Conservation (phyloP, 1,284 basidiomycete genomes). For the Cystobasidium sp. region DNA sequence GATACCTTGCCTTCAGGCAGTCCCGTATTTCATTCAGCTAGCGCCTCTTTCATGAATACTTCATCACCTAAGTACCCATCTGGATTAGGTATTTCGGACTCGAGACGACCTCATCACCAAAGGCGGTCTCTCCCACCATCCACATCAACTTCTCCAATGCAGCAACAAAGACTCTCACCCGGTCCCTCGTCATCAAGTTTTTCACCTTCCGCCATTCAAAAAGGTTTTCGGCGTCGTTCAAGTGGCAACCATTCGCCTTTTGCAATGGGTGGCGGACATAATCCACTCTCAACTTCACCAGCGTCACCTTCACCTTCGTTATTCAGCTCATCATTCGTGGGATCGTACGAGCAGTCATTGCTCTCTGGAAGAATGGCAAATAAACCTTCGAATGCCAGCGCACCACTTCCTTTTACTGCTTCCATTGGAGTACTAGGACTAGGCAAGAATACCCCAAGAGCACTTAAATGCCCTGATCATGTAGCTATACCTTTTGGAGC, state of each 20-base stretch:
- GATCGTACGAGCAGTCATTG: slow-evolving; percentile 58
- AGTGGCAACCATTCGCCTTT: slow-evolving; percentile 35
- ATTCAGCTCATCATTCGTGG: slow-evolving; percentile 52
- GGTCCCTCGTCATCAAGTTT: slow-evolving; percentile 8
- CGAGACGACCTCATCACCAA: background rate
- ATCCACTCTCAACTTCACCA: slow-evolving; percentile 19
- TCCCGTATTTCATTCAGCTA: background rate
- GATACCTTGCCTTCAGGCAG: background rate
- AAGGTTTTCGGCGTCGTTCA: slow-evolving; percentile 14
- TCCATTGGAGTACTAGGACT: slow-evolving; percentile 56
- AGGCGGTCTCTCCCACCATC: slow-evolving; percentile 28
- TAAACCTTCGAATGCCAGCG: slow-evolving; percentile 49
- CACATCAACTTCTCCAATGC: slow-evolving; percentile 24
- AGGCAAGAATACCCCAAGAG: slow-evolving; percentile 46
- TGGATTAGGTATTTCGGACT: slow-evolving; percentile 11
- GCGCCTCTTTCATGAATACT: background rate
- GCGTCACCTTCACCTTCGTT: slow-evolving; percentile 29
- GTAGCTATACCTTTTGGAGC: slow-evolving; percentile 56
- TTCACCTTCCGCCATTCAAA: slow-evolving; percentile 1
- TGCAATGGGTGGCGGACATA: background rate
- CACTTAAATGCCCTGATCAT: slow-evolving; percentile 55
- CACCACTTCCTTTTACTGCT: slow-evolving; percentile 56
- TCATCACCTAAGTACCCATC: background rate
- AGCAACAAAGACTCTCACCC: background rate
- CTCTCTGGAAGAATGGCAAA: slow-evolving; percentile 56